Conservation (phyloP, 176 grass and related monocot genomes). For the Miscanthus lutarioriparius region DNA sequence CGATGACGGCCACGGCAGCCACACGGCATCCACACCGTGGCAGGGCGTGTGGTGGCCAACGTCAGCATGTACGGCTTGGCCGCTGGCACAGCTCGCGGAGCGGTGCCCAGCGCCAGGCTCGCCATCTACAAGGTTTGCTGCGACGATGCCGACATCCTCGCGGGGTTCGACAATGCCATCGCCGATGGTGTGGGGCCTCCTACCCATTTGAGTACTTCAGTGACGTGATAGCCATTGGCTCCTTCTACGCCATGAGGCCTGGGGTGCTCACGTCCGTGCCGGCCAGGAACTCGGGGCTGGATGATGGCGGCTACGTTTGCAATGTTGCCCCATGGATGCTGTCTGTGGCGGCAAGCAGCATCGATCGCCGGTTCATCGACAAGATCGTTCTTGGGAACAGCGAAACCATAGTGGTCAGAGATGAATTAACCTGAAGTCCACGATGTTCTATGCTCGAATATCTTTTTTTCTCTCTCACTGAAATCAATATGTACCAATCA, state of each 20-base stretch:
- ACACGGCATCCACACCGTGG: not conserved
- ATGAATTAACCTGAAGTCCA: too few species aligned
- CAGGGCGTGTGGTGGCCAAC: not conserved
- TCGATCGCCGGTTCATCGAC: constrained; percentile 21
- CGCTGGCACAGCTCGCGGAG: not conserved
- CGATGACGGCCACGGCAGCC: not conserved
- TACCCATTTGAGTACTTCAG: too few species aligned
- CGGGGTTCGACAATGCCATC: constrained; percentile 1
- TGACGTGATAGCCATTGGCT: not conserved
- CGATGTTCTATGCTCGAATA: too few species aligned
- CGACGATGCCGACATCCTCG: fast-evolving
- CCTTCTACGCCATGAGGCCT: not conserved
- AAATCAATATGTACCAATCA: too few species aligned
- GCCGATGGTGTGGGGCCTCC: not conserved
- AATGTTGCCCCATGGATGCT: constrained; percentile 45
- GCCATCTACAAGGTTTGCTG: constrained; percentile 37
- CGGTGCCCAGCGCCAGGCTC: not conserved
- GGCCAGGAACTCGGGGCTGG: not conserved
- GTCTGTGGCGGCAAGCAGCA: not conserved
- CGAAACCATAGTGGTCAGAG: constrained; percentile 12
- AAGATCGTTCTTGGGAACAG: constrained; percentile 12
- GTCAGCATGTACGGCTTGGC: not conserved
- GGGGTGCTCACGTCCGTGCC: not conserved
- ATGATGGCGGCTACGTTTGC: not conserved
- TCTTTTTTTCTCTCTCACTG: too few species aligned